These are phyloP conservation scores for Exophiala mesophila DNA, from an alignment of 2,329 filamentous ascomycete genomes.

Conservation along the genomic window DNA sequence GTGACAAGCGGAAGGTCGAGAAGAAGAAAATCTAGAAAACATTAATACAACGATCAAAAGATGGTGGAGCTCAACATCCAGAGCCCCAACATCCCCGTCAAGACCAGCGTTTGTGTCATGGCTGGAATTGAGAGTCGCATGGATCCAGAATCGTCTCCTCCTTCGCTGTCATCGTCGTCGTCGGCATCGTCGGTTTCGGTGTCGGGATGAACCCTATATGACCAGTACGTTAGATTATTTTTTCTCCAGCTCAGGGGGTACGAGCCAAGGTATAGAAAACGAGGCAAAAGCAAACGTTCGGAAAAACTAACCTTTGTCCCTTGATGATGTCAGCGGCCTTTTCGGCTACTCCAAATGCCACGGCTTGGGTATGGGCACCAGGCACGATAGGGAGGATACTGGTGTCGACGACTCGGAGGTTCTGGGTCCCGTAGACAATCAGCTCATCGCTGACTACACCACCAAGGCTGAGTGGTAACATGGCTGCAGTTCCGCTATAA, in stretches of 20 bases:
- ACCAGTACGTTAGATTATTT: too few relatives aligned
- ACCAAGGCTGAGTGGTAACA: constrained; percentile 44
- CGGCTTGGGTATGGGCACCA: constrained; percentile 34
- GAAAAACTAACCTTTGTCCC: constrained; percentile 1
- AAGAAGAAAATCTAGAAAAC: too few relatives aligned
- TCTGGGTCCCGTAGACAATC: constrained; percentile 30
- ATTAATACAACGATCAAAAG: too few relatives aligned
- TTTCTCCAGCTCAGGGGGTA: too few relatives aligned
- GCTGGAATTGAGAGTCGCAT: too few relatives aligned
- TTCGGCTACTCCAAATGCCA: constrained; percentile 35
- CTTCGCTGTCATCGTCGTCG: not conserved
- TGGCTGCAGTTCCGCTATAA: constrained; percentile 25
- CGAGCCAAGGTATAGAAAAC: too few relatives aligned
- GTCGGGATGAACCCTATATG: not conserved
- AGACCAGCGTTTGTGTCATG: too few relatives aligned
- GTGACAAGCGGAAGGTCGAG: too few relatives aligned
- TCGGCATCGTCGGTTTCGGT: not conserved
- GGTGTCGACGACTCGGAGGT: constrained; percentile 33
- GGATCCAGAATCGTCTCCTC: too few relatives aligned
- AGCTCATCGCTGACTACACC: constrained; percentile 32
- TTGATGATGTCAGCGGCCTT: constrained; percentile 30
- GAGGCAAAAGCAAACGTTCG: too few relatives aligned
- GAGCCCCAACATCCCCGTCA: too few relatives aligned
- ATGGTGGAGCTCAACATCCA: too few relatives aligned
- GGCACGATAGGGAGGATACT: constrained; percentile 34